Evolutionary conservation across 2,329 filamentous ascomycete genomes (phyloP), one percentile per base, ranked within the genome.

Genomic region (Aureobasidium sp.): DNA sequence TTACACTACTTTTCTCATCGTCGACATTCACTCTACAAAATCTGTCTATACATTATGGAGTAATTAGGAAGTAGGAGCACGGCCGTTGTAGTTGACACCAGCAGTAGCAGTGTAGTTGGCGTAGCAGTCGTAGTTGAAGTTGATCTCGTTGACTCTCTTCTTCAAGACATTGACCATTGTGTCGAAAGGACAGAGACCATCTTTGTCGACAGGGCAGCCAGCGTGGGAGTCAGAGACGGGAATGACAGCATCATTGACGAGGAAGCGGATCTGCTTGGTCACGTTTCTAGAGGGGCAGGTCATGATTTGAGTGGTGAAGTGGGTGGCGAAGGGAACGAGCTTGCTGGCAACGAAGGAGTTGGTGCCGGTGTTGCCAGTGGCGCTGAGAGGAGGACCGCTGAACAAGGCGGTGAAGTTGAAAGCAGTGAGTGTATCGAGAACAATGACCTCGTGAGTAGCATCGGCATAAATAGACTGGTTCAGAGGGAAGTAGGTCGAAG

Each of bases 391-490:
- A 4, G 57, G 45, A 3, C 57, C 57, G 11, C 16, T 50, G 57
- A 59, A 59, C 34, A 59, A 27, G 45, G 57, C 57, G 5, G 57
- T 59, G 13, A 59, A 32, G 36, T 59, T 59, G 57, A 59, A 59
- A 25, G 57, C 57, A 9, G 57, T 59, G 7, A 59, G 36, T 2
- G 57, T 59, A 29, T 59, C 57, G 7, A 59, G 57, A 11, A 59
- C 45, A 8, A 59, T 30, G 11, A 59, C 57, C 11, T 59, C 57
- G 57, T 59, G 57, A 6, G 57, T 59, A 3, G 57, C 57, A 50
- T 59, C 57, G 11, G 57, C 57, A 27, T 59, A 59, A 45, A 59
- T 59, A 34, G 57, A 59, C 32, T 59, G 57, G 36, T 59, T 59
- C 32, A 59, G 34, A 25, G 57, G 57, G 45, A 59, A 59, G 45